Percentiles rank a stretch among this genome's conserved stretches.
Conservation (phyloP, 306 rosid species). For the Oxytropis ochrocephala region DNA sequence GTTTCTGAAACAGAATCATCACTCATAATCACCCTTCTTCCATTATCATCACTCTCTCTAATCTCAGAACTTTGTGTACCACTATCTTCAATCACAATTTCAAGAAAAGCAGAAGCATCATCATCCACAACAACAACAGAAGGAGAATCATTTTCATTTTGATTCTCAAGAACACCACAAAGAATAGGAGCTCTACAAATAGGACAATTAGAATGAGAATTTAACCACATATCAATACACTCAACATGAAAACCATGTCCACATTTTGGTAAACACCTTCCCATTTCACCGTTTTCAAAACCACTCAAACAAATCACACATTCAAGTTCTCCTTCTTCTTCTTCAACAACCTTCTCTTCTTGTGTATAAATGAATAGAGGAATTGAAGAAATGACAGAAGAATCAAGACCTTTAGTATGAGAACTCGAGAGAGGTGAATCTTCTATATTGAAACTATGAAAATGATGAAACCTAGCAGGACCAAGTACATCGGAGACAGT, state of each 20-base stretch:
- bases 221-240: constrained; percentile 90
- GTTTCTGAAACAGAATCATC: constrained; percentile 23
- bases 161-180: constrained; percentile 10
- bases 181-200: constrained; percentile 63
- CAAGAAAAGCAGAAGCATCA: constrained; percentile 27
- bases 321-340: constrained; percentile 28
- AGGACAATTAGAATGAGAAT: constrained; percentile 73
- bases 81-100: constrained; percentile 38
- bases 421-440: constrained; percentile 26
- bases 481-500: constrained; percentile 50
- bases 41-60: constrained; percentile 17
- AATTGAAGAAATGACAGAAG: constrained; percentile 42
- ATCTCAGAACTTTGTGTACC: constrained; percentile 27
- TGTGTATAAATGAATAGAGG: constrained; percentile 53
- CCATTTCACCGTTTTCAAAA: constrained; percentile 61
- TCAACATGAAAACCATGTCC: constrained; percentile 74
- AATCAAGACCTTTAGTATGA: constrained; percentile 59
- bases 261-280: constrained; percentile 62
- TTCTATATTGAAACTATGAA: constrained; percentile 40
- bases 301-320: constrained; percentile 77
- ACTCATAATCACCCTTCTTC: background rate
- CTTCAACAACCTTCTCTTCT: background rate
- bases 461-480: constrained; percentile 52
- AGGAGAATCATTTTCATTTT: background rate
- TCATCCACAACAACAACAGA: background rate